Base-by-base conservation (phyloP, 176 grass and related monocot genomes). In the Musa itinerans region DNA sequence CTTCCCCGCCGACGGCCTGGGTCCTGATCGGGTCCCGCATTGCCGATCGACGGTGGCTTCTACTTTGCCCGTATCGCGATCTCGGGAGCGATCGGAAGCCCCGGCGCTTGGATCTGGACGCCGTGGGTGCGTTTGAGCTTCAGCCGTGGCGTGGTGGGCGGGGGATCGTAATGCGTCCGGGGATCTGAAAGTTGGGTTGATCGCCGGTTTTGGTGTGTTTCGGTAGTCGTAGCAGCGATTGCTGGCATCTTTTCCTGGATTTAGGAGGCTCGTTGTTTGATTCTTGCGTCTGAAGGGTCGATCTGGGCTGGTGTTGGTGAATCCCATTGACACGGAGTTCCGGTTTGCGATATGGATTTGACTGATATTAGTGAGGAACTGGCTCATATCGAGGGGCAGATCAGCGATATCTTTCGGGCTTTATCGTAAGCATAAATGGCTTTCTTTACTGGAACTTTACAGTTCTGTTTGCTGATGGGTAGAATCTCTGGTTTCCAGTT, bases 331-430 rank as follows among this genome's bases (percentile, higher is more conserved):
- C 12, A n/a, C 34, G 16, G 24, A 29, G 76, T 54, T 69, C 10
- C 27, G 22, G 22, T 68, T 49, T n/a, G 48, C 21, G 67, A 77
- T 57, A 97, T 97, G 93, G 90, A 97, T 88, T 93, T 97, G 90
- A 85, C 86, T 19, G 89, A 81, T 82, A 72, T 97, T 69, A 97
- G 89, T 76, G 90, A 89, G 81, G 94, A 87, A 72, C 83, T 97
- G 77, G 88, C 88, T 71, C 83, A 89, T 88, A 93, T 86, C 79
- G 88, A 97, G 55, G 94, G 94, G 0, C 88, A 93, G 86, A 91
- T 93, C 80, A 77, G 71, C 58, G 90, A 97, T 63, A 90, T 97
- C 80, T 87, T 97, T 73, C 94, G 90, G 29, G 80, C 86, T 87
- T 97, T 97, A 80, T 89, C 87, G 94, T 97, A 93, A 91, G 90